These are phyloP conservation scores for Coemansia pectinata DNA, from an alignment of 192 early-diverging fungal species.

Conservation along the genomic window DNA sequence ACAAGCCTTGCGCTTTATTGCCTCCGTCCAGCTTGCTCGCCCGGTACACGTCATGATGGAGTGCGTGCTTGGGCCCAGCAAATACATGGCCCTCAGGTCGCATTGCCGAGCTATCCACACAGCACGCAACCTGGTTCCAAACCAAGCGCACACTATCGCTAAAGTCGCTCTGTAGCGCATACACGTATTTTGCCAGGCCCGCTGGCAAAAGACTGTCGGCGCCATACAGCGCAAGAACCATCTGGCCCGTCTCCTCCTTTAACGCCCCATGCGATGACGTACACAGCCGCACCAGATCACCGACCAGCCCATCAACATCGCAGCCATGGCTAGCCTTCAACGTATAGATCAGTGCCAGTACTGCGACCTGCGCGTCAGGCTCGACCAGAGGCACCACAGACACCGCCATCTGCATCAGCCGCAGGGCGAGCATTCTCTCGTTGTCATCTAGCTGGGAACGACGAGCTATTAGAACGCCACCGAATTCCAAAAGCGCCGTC, in stretches of 20 bases:
- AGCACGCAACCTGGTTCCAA: slow-evolving; percentile 15
- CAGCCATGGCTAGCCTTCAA: background rate
- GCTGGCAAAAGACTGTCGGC: background rate
- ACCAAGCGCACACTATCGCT: slow-evolving; percentile 13
- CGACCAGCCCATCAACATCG: slow-evolving; percentile 1
- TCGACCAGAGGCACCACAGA: background rate
- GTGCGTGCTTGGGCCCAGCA: background rate
- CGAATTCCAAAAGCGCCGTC: slow-evolving; percentile 22
- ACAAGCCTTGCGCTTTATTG: background rate
- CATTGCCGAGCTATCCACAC: background rate
- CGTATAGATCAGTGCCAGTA: slow-evolving; percentile 21
- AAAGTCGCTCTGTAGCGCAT: slow-evolving; percentile 16
- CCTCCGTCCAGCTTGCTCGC: background rate
- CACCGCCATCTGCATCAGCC: slow-evolving; percentile 10
- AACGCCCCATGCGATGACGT: background rate
- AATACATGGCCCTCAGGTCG: slow-evolving; percentile 1
- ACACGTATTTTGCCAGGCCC: slow-evolving; percentile 2
- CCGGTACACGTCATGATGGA: slow-evolving; percentile 2
- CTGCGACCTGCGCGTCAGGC: slow-evolving; percentile 2
- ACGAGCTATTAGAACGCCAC: slow-evolving; percentile 8
- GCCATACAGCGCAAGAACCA: slow-evolving; percentile 15
- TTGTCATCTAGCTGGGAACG: background rate
- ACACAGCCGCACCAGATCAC: slow-evolving; percentile 6
- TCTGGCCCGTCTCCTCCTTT: slow-evolving; percentile 15
- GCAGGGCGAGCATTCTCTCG: background rate